Percentiles rank a stretch among this genome's conserved stretches.
Conservation (phyloP, 2,329 filamentous ascomycete genomes). For the Cordyceps sp. region DNA sequence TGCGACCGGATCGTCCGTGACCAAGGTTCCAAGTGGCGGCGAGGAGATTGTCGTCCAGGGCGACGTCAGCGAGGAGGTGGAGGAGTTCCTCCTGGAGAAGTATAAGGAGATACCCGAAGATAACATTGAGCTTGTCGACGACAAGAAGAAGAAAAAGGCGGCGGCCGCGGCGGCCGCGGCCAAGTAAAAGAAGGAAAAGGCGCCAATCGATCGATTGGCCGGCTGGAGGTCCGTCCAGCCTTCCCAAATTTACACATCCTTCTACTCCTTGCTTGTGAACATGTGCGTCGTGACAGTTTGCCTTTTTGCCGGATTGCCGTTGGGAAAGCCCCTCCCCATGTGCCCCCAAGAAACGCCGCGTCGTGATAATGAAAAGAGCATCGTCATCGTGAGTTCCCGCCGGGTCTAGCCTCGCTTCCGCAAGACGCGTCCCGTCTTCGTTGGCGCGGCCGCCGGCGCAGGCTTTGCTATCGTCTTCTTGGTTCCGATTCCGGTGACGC, state of each 20-base stretch:
- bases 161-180: slow-evolving; percentile 7
- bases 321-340: no score
- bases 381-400: slow-evolving; percentile 2
- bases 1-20: slow-evolving; percentile 83
- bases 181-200: slow-evolving; percentile 2
- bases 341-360: slow-evolving; percentile 3
- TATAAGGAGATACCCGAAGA: slow-evolving; percentile 86
- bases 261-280: slow-evolving; percentile 4
- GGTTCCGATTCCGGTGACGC: slow-evolving; percentile 26
- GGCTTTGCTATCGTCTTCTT: slow-evolving; percentile 32
- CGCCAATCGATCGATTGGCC: no score
- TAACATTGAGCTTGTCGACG: slow-evolving; percentile 87
- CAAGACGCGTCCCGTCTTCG: slow-evolving; percentile 32
- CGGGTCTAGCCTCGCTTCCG: slow-evolving; percentile 30
- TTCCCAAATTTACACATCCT: slow-evolving; percentile 1
- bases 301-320: no score
- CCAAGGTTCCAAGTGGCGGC: slow-evolving; percentile 67
- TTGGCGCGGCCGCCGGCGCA: slow-evolving; percentile 19
- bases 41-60: slow-evolving; percentile 98
- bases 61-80: slow-evolving; percentile 86
- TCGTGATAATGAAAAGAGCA: slow-evolving; percentile 1
- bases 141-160: slow-evolving; percentile 70
- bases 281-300: slow-evolving; percentile 1
- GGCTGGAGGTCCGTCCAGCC: no score
- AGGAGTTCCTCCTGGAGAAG: slow-evolving; percentile 78